A percentile compares a stretch with the other conserved stretches of the same genome.
phyloP scores from a whole-genome alignment of 163 green algal species.

The Coccomyxa subellipsoidea region DNA sequence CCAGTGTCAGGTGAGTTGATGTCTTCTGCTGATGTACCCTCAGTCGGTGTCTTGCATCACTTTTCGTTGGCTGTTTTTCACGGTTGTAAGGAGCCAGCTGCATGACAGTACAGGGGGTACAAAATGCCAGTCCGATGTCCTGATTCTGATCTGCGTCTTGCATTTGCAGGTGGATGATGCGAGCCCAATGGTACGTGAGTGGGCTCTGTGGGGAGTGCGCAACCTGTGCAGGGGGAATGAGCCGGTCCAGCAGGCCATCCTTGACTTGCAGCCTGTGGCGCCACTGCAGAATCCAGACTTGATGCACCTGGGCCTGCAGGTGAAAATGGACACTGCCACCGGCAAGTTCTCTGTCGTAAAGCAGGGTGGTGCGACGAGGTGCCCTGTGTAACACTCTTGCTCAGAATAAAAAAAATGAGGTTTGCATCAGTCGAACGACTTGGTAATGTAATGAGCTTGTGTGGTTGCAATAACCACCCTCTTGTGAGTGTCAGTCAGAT shows the following conservation, averaged over 20 bases:
- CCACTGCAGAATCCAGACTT: neutral
- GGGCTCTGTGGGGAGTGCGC: constrained; percentile 74
- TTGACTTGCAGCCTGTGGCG: neutral
- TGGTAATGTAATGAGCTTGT: no score
- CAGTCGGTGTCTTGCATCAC: no score
- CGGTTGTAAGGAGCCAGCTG: no score
- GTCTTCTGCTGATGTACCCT: no score
- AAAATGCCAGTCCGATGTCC: no score
- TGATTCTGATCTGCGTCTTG: constrained; percentile 32
- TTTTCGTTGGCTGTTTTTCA: no score
- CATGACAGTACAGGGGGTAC: no score
- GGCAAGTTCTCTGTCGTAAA: neutral
- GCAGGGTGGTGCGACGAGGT: neutral
- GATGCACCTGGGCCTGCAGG: neutral
- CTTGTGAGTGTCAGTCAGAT: no score
- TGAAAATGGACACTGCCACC: neutral
- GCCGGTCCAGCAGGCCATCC: constrained; percentile 9
- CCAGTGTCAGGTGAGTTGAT: constrained; percentile 40
- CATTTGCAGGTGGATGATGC: constrained; percentile 28
- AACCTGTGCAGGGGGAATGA: constrained; percentile 74
- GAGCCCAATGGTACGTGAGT: constrained; percentile 70
- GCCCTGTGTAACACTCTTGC: no score
- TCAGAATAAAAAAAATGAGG: no score
- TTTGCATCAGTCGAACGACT: no score
- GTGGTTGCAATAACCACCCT: no score